Evolutionary conservation across 2,329 filamentous ascomycete species (phyloP).

Genomic region (Pseudogymnoascus destructans): DNA sequence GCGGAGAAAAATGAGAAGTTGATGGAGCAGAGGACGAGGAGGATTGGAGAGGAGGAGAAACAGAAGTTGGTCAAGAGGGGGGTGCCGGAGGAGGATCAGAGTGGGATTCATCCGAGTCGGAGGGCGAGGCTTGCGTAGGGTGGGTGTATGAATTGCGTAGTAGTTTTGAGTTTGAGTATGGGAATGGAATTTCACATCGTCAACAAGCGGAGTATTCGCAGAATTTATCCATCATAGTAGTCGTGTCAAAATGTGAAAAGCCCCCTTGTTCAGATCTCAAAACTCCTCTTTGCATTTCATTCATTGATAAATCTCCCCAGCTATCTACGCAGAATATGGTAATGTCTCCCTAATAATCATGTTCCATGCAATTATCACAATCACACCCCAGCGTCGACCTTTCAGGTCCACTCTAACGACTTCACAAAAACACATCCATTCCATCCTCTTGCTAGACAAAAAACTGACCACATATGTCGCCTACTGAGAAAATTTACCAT

Average conservation of each 20-base stretch:
- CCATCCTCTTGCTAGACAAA: background rate
- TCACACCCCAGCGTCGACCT: background rate
- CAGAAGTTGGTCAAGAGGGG: slow-evolving; percentile 19
- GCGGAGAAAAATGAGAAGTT: slow-evolving; percentile 76
- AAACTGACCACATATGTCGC: background rate
- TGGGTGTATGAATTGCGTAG: background rate
- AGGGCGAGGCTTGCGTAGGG: slow-evolving; percentile 2
- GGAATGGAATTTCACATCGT: background rate
- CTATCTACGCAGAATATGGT: background rate
- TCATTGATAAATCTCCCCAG: background rate
- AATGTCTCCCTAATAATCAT: background rate
- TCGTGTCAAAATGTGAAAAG: background rate
- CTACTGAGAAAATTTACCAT: background rate
- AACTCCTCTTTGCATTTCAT: background rate
- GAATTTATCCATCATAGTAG: background rate
- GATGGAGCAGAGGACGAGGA: slow-evolving; percentile 46
- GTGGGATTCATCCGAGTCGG: slow-evolving; percentile 10
- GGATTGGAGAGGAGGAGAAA: slow-evolving; percentile 22
- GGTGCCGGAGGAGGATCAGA: slow-evolving; percentile 1
- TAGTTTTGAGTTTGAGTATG: background rate
- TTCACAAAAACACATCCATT: background rate
- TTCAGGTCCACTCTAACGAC: background rate
- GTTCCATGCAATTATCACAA: background rate
- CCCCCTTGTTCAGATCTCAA: background rate
- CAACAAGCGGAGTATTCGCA: background rate